Evolutionary conservation across 192 early-diverging fungal species (phyloP), one percentile per base, ranked within the genome.

Genomic region (Radiomyces spectabilis): DNA sequence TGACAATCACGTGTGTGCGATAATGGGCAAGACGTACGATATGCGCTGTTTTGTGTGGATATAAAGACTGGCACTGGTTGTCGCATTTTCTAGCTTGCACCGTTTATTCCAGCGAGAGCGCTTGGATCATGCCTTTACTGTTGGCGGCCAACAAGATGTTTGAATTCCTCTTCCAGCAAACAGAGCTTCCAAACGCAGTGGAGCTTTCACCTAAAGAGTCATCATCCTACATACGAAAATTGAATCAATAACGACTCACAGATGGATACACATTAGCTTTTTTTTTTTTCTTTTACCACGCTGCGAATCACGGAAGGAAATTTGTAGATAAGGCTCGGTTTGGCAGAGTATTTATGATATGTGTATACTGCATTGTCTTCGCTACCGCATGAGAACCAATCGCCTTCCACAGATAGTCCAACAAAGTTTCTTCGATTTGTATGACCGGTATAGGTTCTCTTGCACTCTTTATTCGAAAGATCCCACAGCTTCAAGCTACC

Each of bases 381-480:
- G 61, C 89, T 92, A 22, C 95, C 95, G 60, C 92, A 94, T 0
- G 89, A 73, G 56, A 98, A 89, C 80, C 89, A 93, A 42, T 95
- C 89, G 12, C 74, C 74, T 44, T 84, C 84, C 5, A 85, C 76
- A 22, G 83, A 85, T 52, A 98, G 72, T 1, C 95, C 95, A 4
- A 96, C 95, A 91, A 98, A 98, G 73, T 96, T 96, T 73, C 91
- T 93, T 59, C 94, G 92, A 57, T 98, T 98, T 7, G 71, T 41
- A 61, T 98, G 95, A 5, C 95, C 95, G 5, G 74, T 67, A 66
- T 78, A 98, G 13, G 87, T 86, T 24, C 90, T 71, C 4, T 76
- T 62, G 45, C 83, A 90, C 8, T 68, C 53, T 43, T 63, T 54
- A 29, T 51, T 43, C 10, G 57, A 44, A 25, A 85, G 64, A 46